A percentile compares a stretch with the other conserved stretches of the same genome.
These are phyloP conservation scores for Lepidium sativum DNA, from an alignment of 345 rosid genomes.

Conservation along the genomic window DNA sequence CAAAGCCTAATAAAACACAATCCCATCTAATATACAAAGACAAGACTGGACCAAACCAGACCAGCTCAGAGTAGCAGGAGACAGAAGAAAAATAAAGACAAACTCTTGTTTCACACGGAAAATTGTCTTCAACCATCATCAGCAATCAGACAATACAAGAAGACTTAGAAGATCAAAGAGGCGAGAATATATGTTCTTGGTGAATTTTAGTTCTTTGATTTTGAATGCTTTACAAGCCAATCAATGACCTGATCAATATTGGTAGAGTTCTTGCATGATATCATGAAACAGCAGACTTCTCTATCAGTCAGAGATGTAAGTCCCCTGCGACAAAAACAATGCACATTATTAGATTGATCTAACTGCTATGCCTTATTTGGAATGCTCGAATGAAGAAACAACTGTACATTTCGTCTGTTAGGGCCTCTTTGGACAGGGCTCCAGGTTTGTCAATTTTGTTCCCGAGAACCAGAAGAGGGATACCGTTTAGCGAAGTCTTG, in stretches of 20 bases:
- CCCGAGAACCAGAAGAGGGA: slow-evolving; percentile 63
- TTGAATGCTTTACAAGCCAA: slow-evolving; percentile 71
- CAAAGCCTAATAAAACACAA: slow-evolving; percentile 5
- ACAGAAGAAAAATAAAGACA: neutral
- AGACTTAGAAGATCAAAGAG: slow-evolving; percentile 11
- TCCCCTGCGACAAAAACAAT: slow-evolving; percentile 38
- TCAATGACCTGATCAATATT: slow-evolving; percentile 62
- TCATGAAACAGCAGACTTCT: slow-evolving; percentile 66
- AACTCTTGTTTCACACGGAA: slow-evolving; percentile 3
- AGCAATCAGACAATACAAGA: neutral
- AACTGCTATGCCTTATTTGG: neutral
- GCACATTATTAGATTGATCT: neutral
- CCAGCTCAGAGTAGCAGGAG: neutral
- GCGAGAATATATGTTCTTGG: slow-evolving; percentile 5
- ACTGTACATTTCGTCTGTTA: slow-evolving; percentile 50
- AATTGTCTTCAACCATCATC: slow-evolving; percentile 4
- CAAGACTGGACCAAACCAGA: neutral
- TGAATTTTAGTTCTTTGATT: slow-evolving; percentile 43
- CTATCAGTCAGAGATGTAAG: slow-evolving; percentile 44
- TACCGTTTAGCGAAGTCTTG: slow-evolving; percentile 51
- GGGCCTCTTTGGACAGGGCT: slow-evolving; percentile 48
- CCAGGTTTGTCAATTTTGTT: slow-evolving; percentile 68
- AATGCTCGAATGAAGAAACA: neutral
- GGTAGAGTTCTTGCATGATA: slow-evolving; percentile 69
- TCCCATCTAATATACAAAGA: slow-evolving; percentile 11